These are phyloP conservation scores for Trametes gibbosa DNA, from an alignment of 768 basidiomycete species.

Conservation along the genomic window DNA sequence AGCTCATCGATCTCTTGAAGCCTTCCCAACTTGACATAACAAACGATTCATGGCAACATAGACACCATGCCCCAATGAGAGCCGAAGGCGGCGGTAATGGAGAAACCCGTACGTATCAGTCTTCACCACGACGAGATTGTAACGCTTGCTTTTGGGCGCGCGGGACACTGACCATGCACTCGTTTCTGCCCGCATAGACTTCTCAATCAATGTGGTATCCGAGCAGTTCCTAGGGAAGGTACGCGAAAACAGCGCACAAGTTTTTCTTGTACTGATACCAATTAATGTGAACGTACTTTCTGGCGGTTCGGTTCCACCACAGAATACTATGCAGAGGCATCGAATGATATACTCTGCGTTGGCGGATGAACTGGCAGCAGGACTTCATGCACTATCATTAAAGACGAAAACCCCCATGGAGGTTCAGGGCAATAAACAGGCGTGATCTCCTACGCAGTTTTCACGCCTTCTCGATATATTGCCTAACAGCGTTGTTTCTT, in stretches of 20 bases:
- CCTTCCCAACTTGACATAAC: slow-evolving; percentile 64
- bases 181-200: slow-evolving; percentile 48
- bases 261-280: not conserved
- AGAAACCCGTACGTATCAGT: slow-evolving; percentile 71
- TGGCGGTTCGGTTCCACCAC: not conserved
- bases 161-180: not conserved
- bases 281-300: not conserved
- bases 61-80: slow-evolving; percentile 82
- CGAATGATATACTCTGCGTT: slow-evolving; percentile 74
- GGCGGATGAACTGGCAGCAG: slow-evolving; percentile 64
- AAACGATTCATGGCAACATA: slow-evolving; percentile 85
- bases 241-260: not conserved
- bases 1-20: slow-evolving; percentile 62
- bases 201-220: slow-evolving; percentile 71
- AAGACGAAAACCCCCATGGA: slow-evolving; percentile 70
- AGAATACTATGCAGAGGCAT: slow-evolving; percentile 81
- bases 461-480: not conserved
- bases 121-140: not conserved
- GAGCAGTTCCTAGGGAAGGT: slow-evolving; percentile 75
- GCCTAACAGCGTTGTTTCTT: not conserved
- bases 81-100: slow-evolving; percentile 62
- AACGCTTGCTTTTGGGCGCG: not conserved
- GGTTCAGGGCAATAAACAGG: slow-evolving; percentile 16
- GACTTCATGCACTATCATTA: slow-evolving; percentile 76
- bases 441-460: not conserved